Evolutionary conservation across 306 rosid genomes (phyloP), one percentile per base, ranked within the genome.

Genomic region (Pueraria montana): DNA sequence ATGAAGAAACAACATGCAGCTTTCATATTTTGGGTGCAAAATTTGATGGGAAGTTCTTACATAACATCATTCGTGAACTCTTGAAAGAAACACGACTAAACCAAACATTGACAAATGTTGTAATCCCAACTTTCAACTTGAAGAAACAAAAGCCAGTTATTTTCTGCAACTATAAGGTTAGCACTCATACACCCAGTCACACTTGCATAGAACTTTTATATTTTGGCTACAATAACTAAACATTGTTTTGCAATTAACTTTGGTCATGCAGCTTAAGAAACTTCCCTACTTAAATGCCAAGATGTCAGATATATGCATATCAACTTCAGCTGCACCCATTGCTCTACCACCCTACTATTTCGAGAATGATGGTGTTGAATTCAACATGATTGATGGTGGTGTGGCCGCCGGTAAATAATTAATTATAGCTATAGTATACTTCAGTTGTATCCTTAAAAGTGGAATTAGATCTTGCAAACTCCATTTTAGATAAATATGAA

Each of bases 261-360:
- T 24, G 80, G 53, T 24, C 36, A 66, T 76, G 69, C 62, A 86
- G 89, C 4, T 78, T 8, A 21, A 26, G 8, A 49, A 0, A 24
- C 0, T 1, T 58, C 84, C 68, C 0, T 66, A 56, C 34, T 24
- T 83, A 12, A 17, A 86, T 74, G 84, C 73, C 4, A 55, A 73
- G 55, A 55, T 82, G 62, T 86, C 84, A 1, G 82, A 86, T 38
- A 86, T 86, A 77, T 1, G 45, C 62, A 36, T 86, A 8, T 81
- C 61, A 2, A 82, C 85, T 11, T 69, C 85, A 50, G 85, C 88
- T 14, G 61, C 58, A 40, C 83, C 88, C 36, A 50, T 80, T 0
- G n/a, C 6, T 38, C 42, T 83, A 26, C 86, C 83, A 11, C 80
- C 86, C 11, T 36, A n/a, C n/a, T n/a, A n/a, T n/a, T n/a, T n/a